Evolutionary conservation across 768 basidiomycete species (phyloP).

Genomic region (Dictyophora rubrovolvata): DNA sequence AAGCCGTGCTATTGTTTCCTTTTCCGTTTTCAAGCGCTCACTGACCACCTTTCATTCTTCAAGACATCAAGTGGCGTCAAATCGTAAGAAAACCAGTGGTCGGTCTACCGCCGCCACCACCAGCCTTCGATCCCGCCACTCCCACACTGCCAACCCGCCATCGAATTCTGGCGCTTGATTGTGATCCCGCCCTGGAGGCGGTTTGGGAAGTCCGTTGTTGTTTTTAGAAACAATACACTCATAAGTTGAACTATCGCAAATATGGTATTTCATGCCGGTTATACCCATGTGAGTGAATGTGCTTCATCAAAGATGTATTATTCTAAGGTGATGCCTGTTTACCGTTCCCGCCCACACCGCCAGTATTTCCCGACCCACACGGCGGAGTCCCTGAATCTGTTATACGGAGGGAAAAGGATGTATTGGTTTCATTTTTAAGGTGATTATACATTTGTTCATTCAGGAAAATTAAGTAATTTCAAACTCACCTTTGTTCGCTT

Average conservation of each 20-base stretch:
- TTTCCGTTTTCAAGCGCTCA: not conserved
- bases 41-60: not conserved
- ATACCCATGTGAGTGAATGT: not conserved
- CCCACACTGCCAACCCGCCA: not conserved
- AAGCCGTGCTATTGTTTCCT: not conserved
- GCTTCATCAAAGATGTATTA: not conserved
- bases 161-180: not conserved
- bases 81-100: not conserved
- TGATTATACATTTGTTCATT: too few species aligned
- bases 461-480: too few species aligned
- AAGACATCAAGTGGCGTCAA: not conserved
- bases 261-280: not conserved
- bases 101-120: not conserved
- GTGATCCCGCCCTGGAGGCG: not conserved
- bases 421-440: too few species aligned
- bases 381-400: too few species aligned
- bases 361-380: too few species aligned
- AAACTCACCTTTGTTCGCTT: too few species aligned
- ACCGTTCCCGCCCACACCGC: too few species aligned
- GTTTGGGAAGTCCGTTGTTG: not conserved
- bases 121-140: not conserved
- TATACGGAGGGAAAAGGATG: too few species aligned
- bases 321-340: too few species aligned
- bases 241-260: not conserved
- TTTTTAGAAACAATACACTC: not conserved